Conservation (phyloP, 1,284 basidiomycete genomes). For the Coniferiporia sulphurascens region DNA sequence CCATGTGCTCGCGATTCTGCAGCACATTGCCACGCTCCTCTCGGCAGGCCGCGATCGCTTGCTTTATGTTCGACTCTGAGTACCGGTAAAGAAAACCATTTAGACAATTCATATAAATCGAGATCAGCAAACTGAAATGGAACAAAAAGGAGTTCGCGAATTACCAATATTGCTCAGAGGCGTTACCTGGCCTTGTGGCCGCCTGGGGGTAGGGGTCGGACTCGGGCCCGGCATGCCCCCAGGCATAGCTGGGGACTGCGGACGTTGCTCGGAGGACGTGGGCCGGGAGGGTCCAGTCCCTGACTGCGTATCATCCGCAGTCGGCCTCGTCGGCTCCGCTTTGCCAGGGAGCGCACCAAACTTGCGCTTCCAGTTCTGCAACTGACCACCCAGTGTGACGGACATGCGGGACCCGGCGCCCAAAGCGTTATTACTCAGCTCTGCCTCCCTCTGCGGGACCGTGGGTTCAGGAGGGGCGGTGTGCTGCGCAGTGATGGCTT, state of each 20-base stretch:
- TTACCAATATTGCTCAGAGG: conserved; percentile 58
- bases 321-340: neutral
- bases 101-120: neutral
- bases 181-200: conserved; percentile 37
- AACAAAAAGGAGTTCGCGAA: conserved; percentile 19
- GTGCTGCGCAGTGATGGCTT: neutral
- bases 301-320: neutral
- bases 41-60: conserved; percentile 75
- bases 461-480: neutral
- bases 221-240: conserved; percentile 10
- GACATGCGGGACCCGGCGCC: conserved; percentile 9
- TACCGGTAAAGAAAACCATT: neutral
- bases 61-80: conserved; percentile 63
- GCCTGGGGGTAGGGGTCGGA: conserved; percentile 16
- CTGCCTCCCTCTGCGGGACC: neutral
- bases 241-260: conserved; percentile 11
- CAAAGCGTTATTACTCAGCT: neutral
- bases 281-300: neutral
- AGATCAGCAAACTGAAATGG: too few species aligned
- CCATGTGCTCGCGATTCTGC: conserved; percentile 63
- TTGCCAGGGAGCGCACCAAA: conserved; percentile 12
- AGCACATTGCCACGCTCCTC: conserved; percentile 62
- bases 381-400: conserved; percentile 18
- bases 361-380: conserved; percentile 29
- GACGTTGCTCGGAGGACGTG: neutral